Evolutionary conservation across 2,329 filamentous ascomycete species (phyloP).

Genomic region (Pyricularia sp.): DNA sequence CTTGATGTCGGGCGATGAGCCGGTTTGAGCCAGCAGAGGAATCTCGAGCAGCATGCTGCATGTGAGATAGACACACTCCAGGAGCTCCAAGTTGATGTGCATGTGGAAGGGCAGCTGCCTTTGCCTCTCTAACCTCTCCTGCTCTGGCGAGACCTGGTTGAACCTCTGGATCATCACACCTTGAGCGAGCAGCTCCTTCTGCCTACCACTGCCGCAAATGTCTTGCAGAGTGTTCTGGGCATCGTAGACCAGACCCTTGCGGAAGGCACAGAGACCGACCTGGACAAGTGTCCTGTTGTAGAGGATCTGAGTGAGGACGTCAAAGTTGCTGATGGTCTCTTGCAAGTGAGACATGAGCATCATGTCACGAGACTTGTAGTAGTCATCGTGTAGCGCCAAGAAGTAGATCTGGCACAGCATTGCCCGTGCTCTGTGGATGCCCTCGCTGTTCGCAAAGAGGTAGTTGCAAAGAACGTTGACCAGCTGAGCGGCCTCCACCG

Average conservation of each 20-base stretch:
- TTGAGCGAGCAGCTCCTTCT: constrained; percentile 95
- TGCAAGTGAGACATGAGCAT: constrained; percentile 99
- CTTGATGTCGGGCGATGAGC: constrained; percentile 91
- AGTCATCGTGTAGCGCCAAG: constrained; percentile 91
- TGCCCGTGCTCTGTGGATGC: constrained; percentile 87
- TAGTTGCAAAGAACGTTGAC: constrained; percentile 87
- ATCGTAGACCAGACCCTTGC: constrained; percentile 90
- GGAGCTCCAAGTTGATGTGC: constrained; percentile 98
- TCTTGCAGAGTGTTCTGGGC: constrained; percentile 96
- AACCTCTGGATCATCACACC: constrained; percentile 98
- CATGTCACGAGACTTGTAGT: constrained; percentile 96
- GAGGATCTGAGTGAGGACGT: constrained; percentile 92
- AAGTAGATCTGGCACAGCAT: constrained; percentile 99
- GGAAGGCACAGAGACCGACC: constrained; percentile 96
- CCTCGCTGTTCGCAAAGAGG: constrained; percentile 86
- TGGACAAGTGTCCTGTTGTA: constrained; percentile 98
- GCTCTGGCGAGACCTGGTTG: constrained; percentile 90
- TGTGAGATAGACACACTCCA: constrained; percentile 96
- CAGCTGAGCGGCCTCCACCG: constrained; percentile 58
- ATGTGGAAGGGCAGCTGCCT: constrained; percentile 98
- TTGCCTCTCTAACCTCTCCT: constrained; percentile 93
- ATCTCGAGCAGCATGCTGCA: constrained; percentile 99
- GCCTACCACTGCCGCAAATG: constrained; percentile 91
- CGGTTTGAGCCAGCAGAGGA: constrained; percentile 88
- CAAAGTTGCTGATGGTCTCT: constrained; percentile 92